Evolutionary conservation across 2,329 filamentous ascomycete species (phyloP).

Genomic region (Metarhizium guizhouense): DNA sequence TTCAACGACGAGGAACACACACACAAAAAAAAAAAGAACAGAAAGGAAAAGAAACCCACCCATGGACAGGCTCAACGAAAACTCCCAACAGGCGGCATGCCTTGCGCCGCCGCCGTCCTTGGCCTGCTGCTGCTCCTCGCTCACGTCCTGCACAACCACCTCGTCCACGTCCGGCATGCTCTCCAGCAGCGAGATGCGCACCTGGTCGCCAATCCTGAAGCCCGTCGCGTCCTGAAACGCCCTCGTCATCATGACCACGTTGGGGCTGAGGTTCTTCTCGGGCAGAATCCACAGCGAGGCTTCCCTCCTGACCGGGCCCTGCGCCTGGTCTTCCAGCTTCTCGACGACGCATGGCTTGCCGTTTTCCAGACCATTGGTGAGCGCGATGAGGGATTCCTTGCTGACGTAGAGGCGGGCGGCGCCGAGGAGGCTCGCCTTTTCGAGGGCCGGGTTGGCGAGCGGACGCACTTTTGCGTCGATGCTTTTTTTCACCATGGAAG

Average conservation of each 20-base stretch:
- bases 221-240: slow-evolving; percentile 63
- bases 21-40: no score
- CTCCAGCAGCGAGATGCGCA: slow-evolving; percentile 49
- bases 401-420: slow-evolving; percentile 39
- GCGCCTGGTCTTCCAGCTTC: slow-evolving; percentile 14
- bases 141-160: slow-evolving; percentile 53
- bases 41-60: slow-evolving; percentile 14
- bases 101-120: slow-evolving; percentile 19
- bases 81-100: slow-evolving; percentile 28
- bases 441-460: slow-evolving; percentile 29
- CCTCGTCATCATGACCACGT: slow-evolving; percentile 64
- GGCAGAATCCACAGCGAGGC: slow-evolving; percentile 42
- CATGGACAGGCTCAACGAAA: slow-evolving; percentile 22
- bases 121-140: slow-evolving; percentile 22
- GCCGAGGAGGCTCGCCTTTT: slow-evolving; percentile 32
- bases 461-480: slow-evolving; percentile 33
- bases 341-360: slow-evolving; percentile 34
- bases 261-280: slow-evolving; percentile 54
- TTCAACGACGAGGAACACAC: no score
- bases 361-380: slow-evolving; percentile 33
- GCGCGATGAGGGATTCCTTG: slow-evolving; percentile 35
- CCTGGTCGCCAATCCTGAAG: slow-evolving; percentile 61
- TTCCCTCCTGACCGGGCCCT: slow-evolving; percentile 24
- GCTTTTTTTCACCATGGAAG: slow-evolving; percentile 23
- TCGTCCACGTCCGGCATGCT: slow-evolving; percentile 44